These are phyloP conservation scores for Neurospora cerealis DNA, from an alignment of 495 filamentous ascomycete species.

Conservation along the genomic window DNA sequence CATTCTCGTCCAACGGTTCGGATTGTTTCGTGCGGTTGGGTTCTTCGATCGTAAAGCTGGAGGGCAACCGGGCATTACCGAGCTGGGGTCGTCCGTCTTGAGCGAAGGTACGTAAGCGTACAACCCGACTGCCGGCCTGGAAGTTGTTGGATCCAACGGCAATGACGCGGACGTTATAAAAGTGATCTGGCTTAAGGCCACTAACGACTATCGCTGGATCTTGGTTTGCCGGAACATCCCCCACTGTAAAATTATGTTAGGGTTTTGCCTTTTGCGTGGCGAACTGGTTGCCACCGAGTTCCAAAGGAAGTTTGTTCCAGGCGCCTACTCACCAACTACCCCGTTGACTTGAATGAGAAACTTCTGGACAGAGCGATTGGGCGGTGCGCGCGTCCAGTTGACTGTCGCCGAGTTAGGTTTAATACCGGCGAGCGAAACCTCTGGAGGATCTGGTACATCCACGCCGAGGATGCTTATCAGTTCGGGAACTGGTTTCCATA, in stretches of 20 bases:
- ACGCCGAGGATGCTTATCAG: constrained; percentile 84
- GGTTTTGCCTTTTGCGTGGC: background rate
- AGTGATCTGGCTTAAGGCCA: constrained; percentile 72
- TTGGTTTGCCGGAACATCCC: constrained; percentile 65
- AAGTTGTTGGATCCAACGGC: constrained; percentile 84
- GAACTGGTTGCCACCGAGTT: background rate
- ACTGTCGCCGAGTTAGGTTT: constrained; percentile 78
- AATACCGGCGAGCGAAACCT: constrained; percentile 86
- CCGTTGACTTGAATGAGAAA: constrained; percentile 91
- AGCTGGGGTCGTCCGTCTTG: constrained; percentile 45
- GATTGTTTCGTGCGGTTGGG: constrained; percentile 28
- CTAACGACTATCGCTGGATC: constrained; percentile 87
- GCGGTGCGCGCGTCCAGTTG: constrained; percentile 76
- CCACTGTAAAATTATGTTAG: constrained; percentile 45
- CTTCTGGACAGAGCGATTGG: constrained; percentile 68
- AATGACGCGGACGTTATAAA: constrained; percentile 86
- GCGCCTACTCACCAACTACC: constrained; percentile 57
- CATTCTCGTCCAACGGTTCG: constrained; percentile 28
- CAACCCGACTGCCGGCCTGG: constrained; percentile 73
- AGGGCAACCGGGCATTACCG: constrained; percentile 41
- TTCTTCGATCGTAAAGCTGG: constrained; percentile 42
- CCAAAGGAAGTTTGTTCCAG: background rate
- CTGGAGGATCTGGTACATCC: constrained; percentile 81
- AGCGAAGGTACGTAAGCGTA: constrained; percentile 63
- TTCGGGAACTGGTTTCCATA: constrained; percentile 81